Evolutionary conservation across 1,284 basidiomycete species (phyloP), one percentile per base, ranked within the genome.

Genomic region (Psilocybe mexicana): DNA sequence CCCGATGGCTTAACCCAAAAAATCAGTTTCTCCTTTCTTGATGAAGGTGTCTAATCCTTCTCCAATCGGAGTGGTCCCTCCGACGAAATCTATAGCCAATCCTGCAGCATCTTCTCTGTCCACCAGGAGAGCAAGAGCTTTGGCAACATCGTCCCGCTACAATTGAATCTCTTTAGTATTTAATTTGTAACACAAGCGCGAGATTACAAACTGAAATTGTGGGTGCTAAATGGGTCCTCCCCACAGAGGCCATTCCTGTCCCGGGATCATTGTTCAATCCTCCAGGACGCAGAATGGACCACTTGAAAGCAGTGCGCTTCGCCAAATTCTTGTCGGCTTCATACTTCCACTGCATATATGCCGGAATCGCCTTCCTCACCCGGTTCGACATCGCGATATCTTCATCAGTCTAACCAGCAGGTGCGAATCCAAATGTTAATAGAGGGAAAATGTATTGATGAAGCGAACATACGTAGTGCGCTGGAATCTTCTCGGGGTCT

Each of bases 271-370:
- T 78, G 0, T 73, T 78, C 10, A 92, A 74, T 0, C 74, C 73
- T 2, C 85, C 86, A 2, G 90, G 89, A 3, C 90, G 82, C 11
- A 93, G 72, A 42, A 92, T 87, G 5, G 84, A 85, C 83, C 83
- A 92, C 46, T 85, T 79, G 72, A 92, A 88, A 0, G 78, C 68
- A 18, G 78, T 79, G 26, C 87, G 80, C 44, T 73, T 67, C 24
- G 78, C 78, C 6, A 92, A 80, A 62, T 87, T 81, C 67, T 85
- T 81, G 71, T 92, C 89, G 3, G 89, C 88, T 60, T 85, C 80
- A 68, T 86, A 83, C 67, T 91, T 91, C 70, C 81, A 84, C 55
- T 86, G 74, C 72, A 85, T 78, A 66, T 88, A 88, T 52, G 67
- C 62, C 28, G 69, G 69, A 43, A 83, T 80, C 11, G 72, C 74